Evolutionary conservation across 805 yeast species (phyloP), one percentile per base, ranked within the genome.

Genomic region (Sporopachydermia lactativora): DNA sequence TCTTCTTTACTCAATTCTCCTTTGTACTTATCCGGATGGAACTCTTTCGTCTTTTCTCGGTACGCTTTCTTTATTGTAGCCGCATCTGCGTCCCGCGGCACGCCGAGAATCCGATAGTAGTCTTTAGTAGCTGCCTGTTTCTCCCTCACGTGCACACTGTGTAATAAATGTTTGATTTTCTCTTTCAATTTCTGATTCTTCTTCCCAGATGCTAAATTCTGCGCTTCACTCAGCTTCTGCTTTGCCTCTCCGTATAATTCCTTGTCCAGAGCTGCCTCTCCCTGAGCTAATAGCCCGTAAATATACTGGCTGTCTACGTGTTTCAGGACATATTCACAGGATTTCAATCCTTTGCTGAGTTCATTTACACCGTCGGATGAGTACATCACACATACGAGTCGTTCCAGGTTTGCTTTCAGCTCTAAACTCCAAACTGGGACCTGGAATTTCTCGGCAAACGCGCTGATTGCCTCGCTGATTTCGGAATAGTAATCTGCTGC

Each of bases 11-110:
- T 65, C 44, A 80, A 55, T 34, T 78, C 83, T 28, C 75, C 77
- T 51, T 75, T 76, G 54, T 82, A 78, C 57, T 89, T 92, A 59
- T 89, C 98, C 0, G 98, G 98, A 54, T 89, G 98, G 57, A 71
- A 84, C 53, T 76, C 76, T 52, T 80, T 78, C 28, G 92, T 80
- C 52, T 78, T 71, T 4, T 75, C 66, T 43, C 96, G 66, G 60
- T 86, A 81, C 0, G 94, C 94, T 56, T 75, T 79, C 51, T 80
- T 83, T 45, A 89, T 78, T 4, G 81, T 79, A 43, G 70, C 68
- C 1, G 74, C 77, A 43, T 73, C 75, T 0, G 96, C 94, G 45
- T 71, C 71, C 43, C 67, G 64, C 0, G 75, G 48, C 4, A 89
- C 69, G 11, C 77, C 94, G 14, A 89, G 60, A 3, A 81, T 67